phyloP scores from a whole-genome alignment of 2,329 filamentous ascomycete genomes.

The Cyclaneusma minus region DNA sequence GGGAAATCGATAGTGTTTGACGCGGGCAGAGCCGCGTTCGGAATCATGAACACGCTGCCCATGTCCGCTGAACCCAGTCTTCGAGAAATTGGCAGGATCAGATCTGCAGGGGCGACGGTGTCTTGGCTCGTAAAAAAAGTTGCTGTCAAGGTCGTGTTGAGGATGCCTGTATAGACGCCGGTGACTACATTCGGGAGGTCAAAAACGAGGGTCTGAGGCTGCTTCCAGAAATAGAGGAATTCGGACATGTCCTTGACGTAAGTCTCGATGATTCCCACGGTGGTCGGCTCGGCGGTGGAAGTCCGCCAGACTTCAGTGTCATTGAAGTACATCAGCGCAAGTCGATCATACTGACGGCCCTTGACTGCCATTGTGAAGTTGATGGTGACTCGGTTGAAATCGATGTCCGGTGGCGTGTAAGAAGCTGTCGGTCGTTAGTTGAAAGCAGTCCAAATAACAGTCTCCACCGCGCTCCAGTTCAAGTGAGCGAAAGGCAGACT shows the following conservation, averaged over 20 bases:
- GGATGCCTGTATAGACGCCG: constrained; percentile 54
- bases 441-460: constrained; percentile 4
- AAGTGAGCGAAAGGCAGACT: constrained; percentile 15
- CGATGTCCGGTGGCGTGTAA: constrained; percentile 51
- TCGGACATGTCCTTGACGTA: constrained; percentile 68
- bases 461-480: constrained; percentile 7
- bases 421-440: no score
- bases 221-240: constrained; percentile 52
- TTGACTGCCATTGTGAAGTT: constrained; percentile 60
- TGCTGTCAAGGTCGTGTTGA: constrained; percentile 60
- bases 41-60: constrained; percentile 53
- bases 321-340: constrained; percentile 60
- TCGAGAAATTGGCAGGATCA: constrained; percentile 53
- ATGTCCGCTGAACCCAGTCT: constrained; percentile 30
- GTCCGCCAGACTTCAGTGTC: constrained; percentile 73
- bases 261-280: constrained; percentile 56
- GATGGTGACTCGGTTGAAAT: constrained; percentile 60
- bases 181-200: constrained; percentile 63
- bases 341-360: constrained; percentile 62
- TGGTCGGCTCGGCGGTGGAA: constrained; percentile 65
- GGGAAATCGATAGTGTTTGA: constrained; percentile 47
- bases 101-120: constrained; percentile 35
- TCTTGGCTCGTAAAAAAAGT: constrained; percentile 45
- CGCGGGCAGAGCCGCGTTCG: constrained; percentile 44
- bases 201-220: constrained; percentile 61